Evolutionary conservation across 257 asterid genomes (phyloP), one percentile per base, ranked within the genome.

Genomic region (Schizonepeta tenuifolia): DNA sequence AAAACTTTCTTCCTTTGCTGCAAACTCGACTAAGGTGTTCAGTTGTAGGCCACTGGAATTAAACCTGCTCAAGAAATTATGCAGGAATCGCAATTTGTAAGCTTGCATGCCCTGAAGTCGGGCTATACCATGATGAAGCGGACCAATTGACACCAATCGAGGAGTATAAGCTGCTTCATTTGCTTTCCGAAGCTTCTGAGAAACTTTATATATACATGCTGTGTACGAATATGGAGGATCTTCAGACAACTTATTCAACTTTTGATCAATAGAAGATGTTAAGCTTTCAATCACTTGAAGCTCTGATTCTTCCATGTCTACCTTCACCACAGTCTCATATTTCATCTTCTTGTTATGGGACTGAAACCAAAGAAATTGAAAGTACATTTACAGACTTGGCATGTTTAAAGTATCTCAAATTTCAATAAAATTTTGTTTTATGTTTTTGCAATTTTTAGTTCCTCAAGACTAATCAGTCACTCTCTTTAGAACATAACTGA

Each of bases 131-230:
- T 28, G 69, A 66, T 80, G 84, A 63, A 76, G 74, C 9, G 79
- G 84, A 12, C 81, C 81, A 3, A 80, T 76, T 6, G 81, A 76
- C 12, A 80, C 74, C 57, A 80, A 41, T 21, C 74, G 51, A 38
- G 84, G 81, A 2, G 77, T 66, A 50, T 80, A 76, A 3, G 81
- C 79, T 36, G 56, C 67, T 68, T 62, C 74, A 24, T 80, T 76
- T 13, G 46, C 61, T 17, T 36, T 54, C 12, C 84, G 73, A 14
- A 54, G 81, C 65, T 71, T 75, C 61, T 75, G 73, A 7, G 81
- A 44, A 35, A 80, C 81, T 66, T 43, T 80, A 18, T 70, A 71
- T 64, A 80, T 80, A 44, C 65, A 80, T 7, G 78, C 75, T n/a
- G 71, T 33, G 17, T 73, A 64, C 0, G 65, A 15, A 73, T 64